Evolutionary conservation across 176 grass and related monocot genomes (phyloP).

Genomic region (Bonia amplexicaulis): DNA sequence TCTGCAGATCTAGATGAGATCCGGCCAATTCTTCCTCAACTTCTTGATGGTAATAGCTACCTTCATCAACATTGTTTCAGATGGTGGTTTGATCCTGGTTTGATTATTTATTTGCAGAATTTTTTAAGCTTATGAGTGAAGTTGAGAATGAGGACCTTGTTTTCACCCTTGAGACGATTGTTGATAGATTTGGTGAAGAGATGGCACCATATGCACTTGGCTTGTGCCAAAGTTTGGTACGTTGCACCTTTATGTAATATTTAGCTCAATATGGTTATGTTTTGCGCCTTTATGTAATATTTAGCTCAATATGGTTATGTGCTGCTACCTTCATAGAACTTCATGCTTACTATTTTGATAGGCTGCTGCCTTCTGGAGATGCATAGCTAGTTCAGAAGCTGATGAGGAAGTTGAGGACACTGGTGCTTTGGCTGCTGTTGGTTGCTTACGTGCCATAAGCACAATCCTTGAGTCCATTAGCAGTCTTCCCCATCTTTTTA

Average conservation of each 20-base stretch:
- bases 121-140: constrained; percentile 95
- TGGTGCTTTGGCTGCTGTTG: constrained; percentile 89
- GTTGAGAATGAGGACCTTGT: constrained; percentile 96
- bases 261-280: background rate
- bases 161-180: constrained; percentile 90
- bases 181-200: constrained; percentile 95
- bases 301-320: background rate
- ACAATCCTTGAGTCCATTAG: constrained; percentile 92
- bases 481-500: constrained; percentile 90
- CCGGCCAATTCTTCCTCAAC: constrained; percentile 81
- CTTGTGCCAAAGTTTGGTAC: constrained; percentile 91
- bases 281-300: background rate
- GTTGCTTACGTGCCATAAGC: constrained; percentile 88
- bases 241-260: background rate
- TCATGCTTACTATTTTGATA: constrained; percentile 41
- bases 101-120: constrained; percentile 54
- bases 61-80: background rate
- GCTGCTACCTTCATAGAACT: background rate
- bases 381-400: constrained; percentile 82
- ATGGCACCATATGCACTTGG: constrained; percentile 97
- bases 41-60: constrained; percentile 73
- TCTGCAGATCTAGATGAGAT: constrained; percentile 85
- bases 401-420: constrained; percentile 91
- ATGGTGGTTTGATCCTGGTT: constrained; percentile 8
- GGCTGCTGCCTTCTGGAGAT: constrained; percentile 91